These are phyloP conservation scores for Fomitopsis schrenkii DNA, from an alignment of 1,284 basidiomycete genomes.

Conservation along the genomic window DNA sequence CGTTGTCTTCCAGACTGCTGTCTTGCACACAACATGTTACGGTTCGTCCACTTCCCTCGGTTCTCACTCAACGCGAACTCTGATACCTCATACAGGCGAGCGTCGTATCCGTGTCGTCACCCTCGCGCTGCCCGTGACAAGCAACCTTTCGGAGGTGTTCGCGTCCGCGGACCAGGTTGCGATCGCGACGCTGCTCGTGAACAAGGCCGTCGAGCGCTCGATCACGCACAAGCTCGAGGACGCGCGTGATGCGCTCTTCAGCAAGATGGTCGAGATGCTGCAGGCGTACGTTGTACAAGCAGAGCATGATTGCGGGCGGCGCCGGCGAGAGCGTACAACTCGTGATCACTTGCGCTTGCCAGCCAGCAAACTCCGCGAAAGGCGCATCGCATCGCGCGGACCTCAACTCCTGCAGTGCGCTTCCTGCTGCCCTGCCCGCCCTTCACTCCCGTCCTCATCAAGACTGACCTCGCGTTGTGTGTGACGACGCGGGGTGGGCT, in stretches of 20 bases:
- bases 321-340: slow-evolving; percentile 92
- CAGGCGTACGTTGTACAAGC: slow-evolving; percentile 94
- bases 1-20: slow-evolving; percentile 94
- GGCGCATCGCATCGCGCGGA: no score
- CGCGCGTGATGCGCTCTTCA: slow-evolving; percentile 85
- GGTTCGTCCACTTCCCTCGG: slow-evolving; percentile 42
- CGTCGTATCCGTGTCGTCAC: slow-evolving; percentile 96
- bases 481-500: no score
- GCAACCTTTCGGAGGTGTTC: slow-evolving; percentile 90
- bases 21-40: slow-evolving; percentile 94
- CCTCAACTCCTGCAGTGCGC: no score
- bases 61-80: neutral
- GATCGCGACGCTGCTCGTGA: slow-evolving; percentile 84
- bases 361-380: no score
- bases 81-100: slow-evolving; percentile 56
- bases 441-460: no score
- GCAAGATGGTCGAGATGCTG: slow-evolving; percentile 89
- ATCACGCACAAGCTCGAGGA: slow-evolving; percentile 93
- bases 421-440: no score
- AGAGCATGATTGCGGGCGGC: slow-evolving; percentile 92
- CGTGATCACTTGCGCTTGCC: no score
- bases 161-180: slow-evolving; percentile 95
- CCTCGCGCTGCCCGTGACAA: slow-evolving; percentile 89
- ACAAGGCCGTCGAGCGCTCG: slow-evolving; percentile 95
- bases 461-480: no score